These are phyloP conservation scores for Yarrowia sp. DNA, from an alignment of 805 yeast genomes.

Conservation along the genomic window DNA sequence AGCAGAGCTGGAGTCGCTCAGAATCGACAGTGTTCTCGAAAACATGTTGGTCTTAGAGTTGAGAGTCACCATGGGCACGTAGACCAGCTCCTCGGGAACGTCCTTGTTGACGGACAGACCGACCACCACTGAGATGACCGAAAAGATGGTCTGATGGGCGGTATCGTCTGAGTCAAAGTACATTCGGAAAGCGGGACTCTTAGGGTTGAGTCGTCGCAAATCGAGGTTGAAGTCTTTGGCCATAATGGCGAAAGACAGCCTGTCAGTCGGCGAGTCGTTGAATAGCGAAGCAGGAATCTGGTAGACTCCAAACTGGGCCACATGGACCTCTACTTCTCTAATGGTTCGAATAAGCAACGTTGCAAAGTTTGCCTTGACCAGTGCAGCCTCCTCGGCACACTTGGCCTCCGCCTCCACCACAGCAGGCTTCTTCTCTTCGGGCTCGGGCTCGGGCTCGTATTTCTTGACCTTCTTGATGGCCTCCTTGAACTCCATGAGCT, in stretches of 20 bases:
- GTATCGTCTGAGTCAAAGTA: conserved; percentile 36
- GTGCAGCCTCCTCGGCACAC: conserved; percentile 20
- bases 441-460: background rate
- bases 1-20: conserved; percentile 29
- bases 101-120: conserved; percentile 36
- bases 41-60: conserved; percentile 39
- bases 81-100: conserved; percentile 38
- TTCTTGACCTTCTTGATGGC: conserved; percentile 27
- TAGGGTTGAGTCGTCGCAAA: conserved; percentile 40
- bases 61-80: conserved; percentile 40
- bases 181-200: conserved; percentile 42
- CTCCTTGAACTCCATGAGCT: conserved; percentile 28
- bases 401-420: background rate
- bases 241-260: conserved; percentile 32
- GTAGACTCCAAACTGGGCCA: conserved; percentile 36
- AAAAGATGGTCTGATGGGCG: conserved; percentile 43
- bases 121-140: conserved; percentile 38
- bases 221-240: conserved; percentile 40
- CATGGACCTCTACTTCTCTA: conserved; percentile 39
- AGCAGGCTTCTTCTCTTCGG: background rate
- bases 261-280: conserved; percentile 25
- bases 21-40: conserved; percentile 37
- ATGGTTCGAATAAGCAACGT: conserved; percentile 37
- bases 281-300: conserved; percentile 32
- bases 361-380: conserved; percentile 33